Evolutionary conservation across 441 rosid genomes (phyloP).

Genomic region (Gossypium schwendimanii): DNA sequence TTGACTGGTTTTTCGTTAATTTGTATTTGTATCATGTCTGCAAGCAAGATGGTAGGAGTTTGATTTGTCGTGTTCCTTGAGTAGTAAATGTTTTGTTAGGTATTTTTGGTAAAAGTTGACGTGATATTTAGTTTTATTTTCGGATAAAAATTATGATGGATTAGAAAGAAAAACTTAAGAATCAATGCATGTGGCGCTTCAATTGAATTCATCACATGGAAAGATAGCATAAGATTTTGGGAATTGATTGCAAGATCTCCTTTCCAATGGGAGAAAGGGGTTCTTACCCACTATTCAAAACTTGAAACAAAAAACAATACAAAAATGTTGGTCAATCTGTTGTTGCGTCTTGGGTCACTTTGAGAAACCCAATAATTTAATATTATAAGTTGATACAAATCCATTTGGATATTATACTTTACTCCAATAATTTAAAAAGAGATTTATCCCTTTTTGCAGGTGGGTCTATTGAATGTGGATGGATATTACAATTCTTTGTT

Average conservation of each 20-base stretch:
- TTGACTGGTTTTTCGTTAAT: neutral
- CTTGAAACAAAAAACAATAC: neutral
- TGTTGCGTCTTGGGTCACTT: neutral
- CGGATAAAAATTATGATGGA: constrained; percentile 1
- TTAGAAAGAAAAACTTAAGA: constrained; percentile 6
- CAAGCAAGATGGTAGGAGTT: neutral
- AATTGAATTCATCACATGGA: constrained; percentile 42
- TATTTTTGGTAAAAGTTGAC: neutral
- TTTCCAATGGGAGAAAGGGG: constrained; percentile 21
- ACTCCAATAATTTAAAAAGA: constrained; percentile 3
- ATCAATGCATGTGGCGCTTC: constrained; percentile 38
- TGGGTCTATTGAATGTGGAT: constrained; percentile 90
- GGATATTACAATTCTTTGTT: constrained; percentile 86
- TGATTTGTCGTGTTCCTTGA: constrained; percentile 19
- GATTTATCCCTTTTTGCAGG: constrained; percentile 37
- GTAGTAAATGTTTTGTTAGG: constrained; percentile 7
- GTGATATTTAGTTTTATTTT: neutral
- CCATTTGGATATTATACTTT: neutral
- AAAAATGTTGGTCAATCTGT: constrained; percentile 14
- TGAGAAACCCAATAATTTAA: neutral
- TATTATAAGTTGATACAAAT: neutral
- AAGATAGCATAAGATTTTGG: constrained; percentile 29
- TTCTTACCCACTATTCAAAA: neutral
- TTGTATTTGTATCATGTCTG: neutral
- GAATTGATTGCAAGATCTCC: constrained; percentile 20